Base-by-base conservation (phyloP, 2,329 filamentous ascomycete genomes). In the Graphium sp. region DNA sequence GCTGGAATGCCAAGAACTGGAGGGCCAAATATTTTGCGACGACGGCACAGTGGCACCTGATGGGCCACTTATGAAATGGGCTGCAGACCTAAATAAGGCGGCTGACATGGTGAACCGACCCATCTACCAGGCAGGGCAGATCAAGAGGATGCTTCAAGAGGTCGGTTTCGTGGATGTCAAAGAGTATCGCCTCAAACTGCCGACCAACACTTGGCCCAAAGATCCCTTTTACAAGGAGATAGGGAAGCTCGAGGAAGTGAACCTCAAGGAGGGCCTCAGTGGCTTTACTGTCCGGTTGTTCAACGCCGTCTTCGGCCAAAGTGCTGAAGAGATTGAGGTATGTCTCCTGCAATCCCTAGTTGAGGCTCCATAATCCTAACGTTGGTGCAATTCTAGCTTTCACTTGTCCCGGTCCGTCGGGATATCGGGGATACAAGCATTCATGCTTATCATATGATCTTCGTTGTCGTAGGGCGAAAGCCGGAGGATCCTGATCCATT, bases 171-270 rank as follows among this genome's bases (percentile, higher is more conserved):
- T 39, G 7, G 39, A 39, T 14, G 36, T 45, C n/a, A 26, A 30
- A 10, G 36, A 39, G 26, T 35, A 38, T 13, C 34, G 35, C 10
- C 36, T 40, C 29, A 46, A 45, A 36, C 32, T 44, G 14, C 40
- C 43, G 3, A 56, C 67, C 13, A 67, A 64, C 22, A 64, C 64
- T 1, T 64, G 59, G 58, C 50, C 57, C 1, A 55, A 52, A 24
- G 50, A 58, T 12, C 45, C 43, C 21, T 52, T 53, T 21, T 45
- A 58, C 7, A 23, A 8, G 22, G 22, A 23, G 7, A 4, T 23
- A 7, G 22, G 22, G 22, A n/a, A 23, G 6, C 7, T 23, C 11
- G n/a, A 13, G 22, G 22, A 13, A 13, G 22, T 13, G 7, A 23
- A 23, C 22, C 11, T 23, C 22, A n/a, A n/a, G n/a, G 22, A 23